Evolutionary conservation across 306 rosid species (phyloP), one percentile per base, ranked within the genome.

Genomic region (Prunus davidiana): DNA sequence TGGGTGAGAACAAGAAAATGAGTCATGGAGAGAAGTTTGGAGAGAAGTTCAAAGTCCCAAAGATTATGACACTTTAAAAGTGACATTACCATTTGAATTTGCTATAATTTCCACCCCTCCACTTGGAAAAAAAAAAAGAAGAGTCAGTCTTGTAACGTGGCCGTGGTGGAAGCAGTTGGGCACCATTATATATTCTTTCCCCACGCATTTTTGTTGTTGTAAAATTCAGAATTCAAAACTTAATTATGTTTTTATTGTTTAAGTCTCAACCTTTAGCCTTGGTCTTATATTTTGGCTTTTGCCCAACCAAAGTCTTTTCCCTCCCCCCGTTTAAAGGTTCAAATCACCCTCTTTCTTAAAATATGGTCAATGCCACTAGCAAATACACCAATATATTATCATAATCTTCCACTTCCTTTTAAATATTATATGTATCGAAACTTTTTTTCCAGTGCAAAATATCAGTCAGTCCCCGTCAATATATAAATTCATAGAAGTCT

Each of bases 81-180:
- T 64, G 64, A n/a, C 38, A 75, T 69, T 25, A 18, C 30, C 69
- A 25, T 67, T 18, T 28, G 28, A 32, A 47, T 24, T 34, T 64
- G 25, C 18, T 54, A 11, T 2, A 32, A 18, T 74, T 80, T 75
- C 75, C 76, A 76, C 75, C 62, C 76, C 50, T 20, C 20, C 25
- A 46, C 20, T 67, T 81, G 76, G 76, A 82, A 41, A 66, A 78
- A 66, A 82, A 41, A 66, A 78, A 66, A 78, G 56, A 72, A 71
- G 65, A 19, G 62, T 27, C 18, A 67, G 79, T 54, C 71, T 54
- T 68, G 75, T 76, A 82, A 84, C 84, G 75, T 82, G 88, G 87
- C 70, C 60, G 82, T 27, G 66, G 78, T 66, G 81, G 80, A 74
- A 65, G 25, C 70, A 73, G 76, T 64, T 69, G 77, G 14, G 32